Evolutionary conservation across 1,139 yeast genomes (phyloP).

Genomic region (Keqinozyma sinolaborantium): DNA sequence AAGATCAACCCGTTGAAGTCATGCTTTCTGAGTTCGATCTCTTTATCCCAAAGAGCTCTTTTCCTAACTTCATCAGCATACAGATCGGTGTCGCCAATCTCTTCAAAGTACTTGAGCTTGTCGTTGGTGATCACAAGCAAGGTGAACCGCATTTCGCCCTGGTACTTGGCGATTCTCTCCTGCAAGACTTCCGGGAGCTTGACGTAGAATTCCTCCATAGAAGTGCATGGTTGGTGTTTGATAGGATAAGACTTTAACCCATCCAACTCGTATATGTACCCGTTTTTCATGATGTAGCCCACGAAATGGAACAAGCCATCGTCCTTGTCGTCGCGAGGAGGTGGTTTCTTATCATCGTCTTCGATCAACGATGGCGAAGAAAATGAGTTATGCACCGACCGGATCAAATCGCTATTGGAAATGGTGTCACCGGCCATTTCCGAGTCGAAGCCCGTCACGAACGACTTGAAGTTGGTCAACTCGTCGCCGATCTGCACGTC

Average conservation of each 20-base stretch:
- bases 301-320: slow-evolving; percentile 64
- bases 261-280: slow-evolving; percentile 60
- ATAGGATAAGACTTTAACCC: slow-evolving; percentile 63
- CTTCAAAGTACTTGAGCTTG: slow-evolving; percentile 35
- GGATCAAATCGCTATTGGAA: slow-evolving; percentile 56
- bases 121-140: slow-evolving; percentile 54
- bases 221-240: slow-evolving; percentile 41
- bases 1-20: slow-evolving; percentile 54
- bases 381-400: slow-evolving; percentile 63
- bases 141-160: slow-evolving; percentile 57
- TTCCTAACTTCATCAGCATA: slow-evolving; percentile 28
- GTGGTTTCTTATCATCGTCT: slow-evolving; percentile 35
- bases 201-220: slow-evolving; percentile 39
- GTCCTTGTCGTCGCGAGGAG: slow-evolving; percentile 34
- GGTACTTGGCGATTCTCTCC: slow-evolving; percentile 45
- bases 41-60: slow-evolving; percentile 36
- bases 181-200: slow-evolving; percentile 43
- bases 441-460: slow-evolving; percentile 55
- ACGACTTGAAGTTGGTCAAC: slow-evolving; percentile 45
- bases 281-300: slow-evolving; percentile 49
- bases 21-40: slow-evolving; percentile 48
- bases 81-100: slow-evolving; percentile 33
- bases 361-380: slow-evolving; percentile 53
- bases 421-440: slow-evolving; percentile 62
- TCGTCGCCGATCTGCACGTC: slow-evolving; percentile 48